phyloP scores from a whole-genome alignment of 2,329 filamentous ascomycete genomes.

The Stemphylium beticola region DNA sequence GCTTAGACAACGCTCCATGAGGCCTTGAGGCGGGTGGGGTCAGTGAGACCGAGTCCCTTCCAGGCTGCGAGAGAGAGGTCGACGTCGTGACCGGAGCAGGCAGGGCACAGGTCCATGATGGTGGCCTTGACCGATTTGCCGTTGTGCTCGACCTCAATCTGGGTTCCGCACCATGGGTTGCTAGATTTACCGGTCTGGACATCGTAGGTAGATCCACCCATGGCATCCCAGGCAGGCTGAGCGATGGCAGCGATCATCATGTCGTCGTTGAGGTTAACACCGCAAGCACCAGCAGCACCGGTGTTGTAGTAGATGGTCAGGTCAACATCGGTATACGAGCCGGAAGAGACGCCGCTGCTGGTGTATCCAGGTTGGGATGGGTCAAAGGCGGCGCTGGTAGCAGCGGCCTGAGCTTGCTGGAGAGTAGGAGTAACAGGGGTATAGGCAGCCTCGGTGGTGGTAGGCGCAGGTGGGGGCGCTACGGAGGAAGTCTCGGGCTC shows the following conservation, averaged over 20 bases:
- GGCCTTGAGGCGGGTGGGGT: constrained; percentile 34
- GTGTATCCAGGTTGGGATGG: not conserved
- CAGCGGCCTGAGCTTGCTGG: no score
- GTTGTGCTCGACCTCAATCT: constrained; percentile 40
- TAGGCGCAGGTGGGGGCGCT: constrained; percentile 11
- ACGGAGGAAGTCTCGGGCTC: constrained; percentile 15
- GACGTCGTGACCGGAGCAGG: constrained; percentile 38
- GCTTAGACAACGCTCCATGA: constrained; percentile 36
- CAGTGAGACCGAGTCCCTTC: constrained; percentile 30
- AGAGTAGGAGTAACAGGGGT: constrained; percentile 12
- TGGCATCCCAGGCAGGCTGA: constrained; percentile 23
- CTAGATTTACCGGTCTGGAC: constrained; percentile 37
- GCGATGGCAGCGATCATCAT: constrained; percentile 41
- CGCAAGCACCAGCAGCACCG: constrained; percentile 41
- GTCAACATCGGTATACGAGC: constrained; percentile 30
- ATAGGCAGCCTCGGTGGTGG: constrained; percentile 1
- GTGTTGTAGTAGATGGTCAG: constrained; percentile 45
- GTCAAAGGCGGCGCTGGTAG: not conserved
- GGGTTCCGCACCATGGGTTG: constrained; percentile 45
- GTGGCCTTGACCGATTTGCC: constrained; percentile 35
- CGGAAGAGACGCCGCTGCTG: constrained; percentile 7
- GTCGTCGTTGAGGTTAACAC: constrained; percentile 29
- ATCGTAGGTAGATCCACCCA: constrained; percentile 39
- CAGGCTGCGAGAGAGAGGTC: constrained; percentile 43
- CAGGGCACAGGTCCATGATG: constrained; percentile 46